Percentiles rank a stretch among this genome's conserved stretches.
Evolutionary conservation across 1,284 basidiomycete genomes (phyloP).

Genomic region (Trichosporon asahii): DNA sequence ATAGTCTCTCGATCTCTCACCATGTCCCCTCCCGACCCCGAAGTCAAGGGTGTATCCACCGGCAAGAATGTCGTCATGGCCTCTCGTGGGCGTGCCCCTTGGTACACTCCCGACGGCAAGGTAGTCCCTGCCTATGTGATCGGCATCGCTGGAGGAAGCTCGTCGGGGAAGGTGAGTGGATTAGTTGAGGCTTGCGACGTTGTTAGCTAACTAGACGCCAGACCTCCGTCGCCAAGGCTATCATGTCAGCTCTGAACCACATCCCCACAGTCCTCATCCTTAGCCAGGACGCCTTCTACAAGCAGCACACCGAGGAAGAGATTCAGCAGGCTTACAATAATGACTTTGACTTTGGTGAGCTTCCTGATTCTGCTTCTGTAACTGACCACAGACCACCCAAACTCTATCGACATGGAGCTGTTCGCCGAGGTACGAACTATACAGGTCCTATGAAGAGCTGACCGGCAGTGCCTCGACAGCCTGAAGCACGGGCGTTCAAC

Average conservation of each 20-base stretch:
- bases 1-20: neutral
- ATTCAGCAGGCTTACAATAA: slow-evolving; percentile 76
- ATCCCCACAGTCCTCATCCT: slow-evolving; percentile 86
- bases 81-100: slow-evolving; percentile 63
- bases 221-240: slow-evolving; percentile 88
- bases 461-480: slow-evolving; percentile 70
- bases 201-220: slow-evolving; percentile 41
- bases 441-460: slow-evolving; percentile 14
- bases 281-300: slow-evolving; percentile 88
- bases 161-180: slow-evolving; percentile 77
- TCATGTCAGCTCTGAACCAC: slow-evolving; percentile 72
- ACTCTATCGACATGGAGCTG: slow-evolving; percentile 84
- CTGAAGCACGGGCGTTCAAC: slow-evolving; percentile 69
- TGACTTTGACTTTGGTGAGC: slow-evolving; percentile 67
- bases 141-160: slow-evolving; percentile 88
- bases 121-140: slow-evolving; percentile 73
- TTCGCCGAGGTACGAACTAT: slow-evolving; percentile 64
- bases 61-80: slow-evolving; percentile 75
- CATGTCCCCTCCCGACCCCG: neutral
- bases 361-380: neutral
- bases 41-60: slow-evolving; percentile 7
- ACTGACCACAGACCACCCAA: slow-evolving; percentile 67
- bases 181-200: neutral
- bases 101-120: slow-evolving; percentile 70
- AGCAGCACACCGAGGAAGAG: slow-evolving; percentile 71